A percentile compares a stretch with the other conserved stretches of the same genome.
These are phyloP conservation scores for Papiliotrema fonsecae DNA, from an alignment of 1,284 basidiomycete genomes.

Conservation along the genomic window DNA sequence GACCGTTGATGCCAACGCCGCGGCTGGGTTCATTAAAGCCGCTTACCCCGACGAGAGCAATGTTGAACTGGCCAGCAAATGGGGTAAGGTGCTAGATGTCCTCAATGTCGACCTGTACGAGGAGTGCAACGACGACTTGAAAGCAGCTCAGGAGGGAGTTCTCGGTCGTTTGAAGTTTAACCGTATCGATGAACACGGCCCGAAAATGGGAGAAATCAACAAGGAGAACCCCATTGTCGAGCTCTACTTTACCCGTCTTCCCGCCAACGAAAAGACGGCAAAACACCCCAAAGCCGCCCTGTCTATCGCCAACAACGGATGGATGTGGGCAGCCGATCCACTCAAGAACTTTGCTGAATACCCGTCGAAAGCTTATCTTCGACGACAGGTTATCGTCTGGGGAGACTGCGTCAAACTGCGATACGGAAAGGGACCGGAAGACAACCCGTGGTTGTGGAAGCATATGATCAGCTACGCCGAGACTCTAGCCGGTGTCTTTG, in stretches of 20 bases:
- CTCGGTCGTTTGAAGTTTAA: conserved; percentile 72
- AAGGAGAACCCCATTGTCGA: conserved; percentile 77
- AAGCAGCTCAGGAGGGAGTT: conserved; percentile 66
- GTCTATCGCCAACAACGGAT: conserved; percentile 92
- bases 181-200: conserved; percentile 73
- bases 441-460: conserved; percentile 92
- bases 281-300: conserved; percentile 64
- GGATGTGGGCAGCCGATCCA: conserved; percentile 97
- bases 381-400: conserved; percentile 96
- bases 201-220: conserved; percentile 75
- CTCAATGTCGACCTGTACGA: conserved; percentile 81
- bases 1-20: conserved; percentile 62
- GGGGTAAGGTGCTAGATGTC: conserved; percentile 72
- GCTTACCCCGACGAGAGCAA: conserved; percentile 52
- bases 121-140: conserved; percentile 78
- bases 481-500: conserved; percentile 72
- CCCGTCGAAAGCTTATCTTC: conserved; percentile 92
- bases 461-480: conserved; percentile 87
- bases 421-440: conserved; percentile 70
- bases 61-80: conserved; percentile 57
- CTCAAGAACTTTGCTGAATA: conserved; percentile 90
- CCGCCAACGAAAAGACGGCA: conserved; percentile 53
- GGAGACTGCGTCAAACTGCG: conserved; percentile 96
- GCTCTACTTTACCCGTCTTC: conserved; percentile 79
- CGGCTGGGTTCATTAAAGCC: conserved; percentile 61